phyloP scores from a whole-genome alignment of 2,329 filamentous ascomycete genomes.

The Aspergillus pseudoviridinutans region DNA sequence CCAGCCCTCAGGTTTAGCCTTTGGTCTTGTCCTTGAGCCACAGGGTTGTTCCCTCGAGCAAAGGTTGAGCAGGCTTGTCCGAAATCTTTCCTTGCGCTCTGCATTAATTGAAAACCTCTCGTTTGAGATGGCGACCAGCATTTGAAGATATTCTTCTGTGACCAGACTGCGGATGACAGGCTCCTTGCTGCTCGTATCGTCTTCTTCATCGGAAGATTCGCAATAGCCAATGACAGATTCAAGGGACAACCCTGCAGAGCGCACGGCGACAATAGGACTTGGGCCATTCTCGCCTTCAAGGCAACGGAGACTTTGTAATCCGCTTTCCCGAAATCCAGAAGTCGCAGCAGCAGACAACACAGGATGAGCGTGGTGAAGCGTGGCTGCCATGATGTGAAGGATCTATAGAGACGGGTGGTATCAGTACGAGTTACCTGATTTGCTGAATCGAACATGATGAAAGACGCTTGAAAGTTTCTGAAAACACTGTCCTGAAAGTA shows the following conservation, averaged over 20 bases:
- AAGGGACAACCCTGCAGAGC: slow-evolving; percentile 76
- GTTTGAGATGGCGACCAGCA: slow-evolving; percentile 67
- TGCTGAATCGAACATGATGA: neutral
- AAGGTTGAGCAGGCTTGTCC: slow-evolving; percentile 23
- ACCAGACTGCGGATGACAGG: slow-evolving; percentile 54
- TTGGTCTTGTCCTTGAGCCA: slow-evolving; percentile 16
- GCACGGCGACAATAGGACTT: slow-evolving; percentile 76
- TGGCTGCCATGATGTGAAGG: slow-evolving; percentile 78
- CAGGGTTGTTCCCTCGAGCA: slow-evolving; percentile 10
- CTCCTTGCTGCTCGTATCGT: slow-evolving; percentile 27
- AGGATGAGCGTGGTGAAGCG: slow-evolving; percentile 67
- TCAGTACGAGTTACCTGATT: slow-evolving; percentile 20
- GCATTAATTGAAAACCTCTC: slow-evolving; percentile 47
- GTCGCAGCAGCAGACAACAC: slow-evolving; percentile 71
- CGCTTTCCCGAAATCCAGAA: slow-evolving; percentile 86
- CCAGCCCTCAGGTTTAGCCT: slow-evolving; percentile 26
- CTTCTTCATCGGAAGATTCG: slow-evolving; percentile 27
- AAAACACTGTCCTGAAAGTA: neutral
- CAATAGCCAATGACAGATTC: slow-evolving; percentile 71
- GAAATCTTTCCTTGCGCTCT: slow-evolving; percentile 39
- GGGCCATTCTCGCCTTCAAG: slow-evolving; percentile 38
- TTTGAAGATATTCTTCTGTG: slow-evolving; percentile 61
- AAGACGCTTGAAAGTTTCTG: slow-evolving; percentile 7
- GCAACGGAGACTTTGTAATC: slow-evolving; percentile 62
- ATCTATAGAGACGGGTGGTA: slow-evolving; percentile 58